phyloP scores from a whole-genome alignment of 192 early-diverging fungal genomes.

The Backusella macrospora region DNA sequence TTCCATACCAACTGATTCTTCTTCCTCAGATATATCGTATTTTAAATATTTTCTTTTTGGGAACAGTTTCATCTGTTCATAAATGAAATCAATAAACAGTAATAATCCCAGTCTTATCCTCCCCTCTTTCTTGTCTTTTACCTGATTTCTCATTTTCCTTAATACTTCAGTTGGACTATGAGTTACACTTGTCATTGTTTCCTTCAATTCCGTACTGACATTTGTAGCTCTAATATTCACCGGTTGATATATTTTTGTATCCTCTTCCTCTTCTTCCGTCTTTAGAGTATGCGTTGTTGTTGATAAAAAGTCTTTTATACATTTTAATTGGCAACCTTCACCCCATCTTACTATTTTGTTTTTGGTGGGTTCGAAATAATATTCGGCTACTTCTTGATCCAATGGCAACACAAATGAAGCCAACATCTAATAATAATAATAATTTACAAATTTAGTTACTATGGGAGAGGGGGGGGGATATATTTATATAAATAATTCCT shows the following conservation, averaged over 20 bases:
- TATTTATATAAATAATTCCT: too few species aligned
- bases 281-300: background rate
- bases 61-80: background rate
- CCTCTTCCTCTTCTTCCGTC: background rate
- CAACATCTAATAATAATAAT: conserved; percentile 22
- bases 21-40: background rate
- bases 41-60: background rate
- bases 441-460: too few species aligned
- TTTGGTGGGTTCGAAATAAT: conserved; percentile 27
- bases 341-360: conserved; percentile 32
- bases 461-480: too few species aligned
- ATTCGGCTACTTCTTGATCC: background rate
- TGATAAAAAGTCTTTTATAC: conserved; percentile 6
- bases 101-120: too few species aligned
- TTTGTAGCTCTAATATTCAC: conserved; percentile 25
- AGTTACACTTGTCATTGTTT: conserved; percentile 5
- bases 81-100: background rate
- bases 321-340: background rate
- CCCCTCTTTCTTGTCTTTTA: background rate
- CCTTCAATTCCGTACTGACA: background rate
- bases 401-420: conserved; percentile 39
- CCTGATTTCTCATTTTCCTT: conserved; percentile 29
- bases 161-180: conserved; percentile 12
- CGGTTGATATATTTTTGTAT: conserved; percentile 16
- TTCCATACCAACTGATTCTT: background rate